Conservation (phyloP, 2,329 filamentous ascomycete genomes). For the Penicillium sp. region DNA sequence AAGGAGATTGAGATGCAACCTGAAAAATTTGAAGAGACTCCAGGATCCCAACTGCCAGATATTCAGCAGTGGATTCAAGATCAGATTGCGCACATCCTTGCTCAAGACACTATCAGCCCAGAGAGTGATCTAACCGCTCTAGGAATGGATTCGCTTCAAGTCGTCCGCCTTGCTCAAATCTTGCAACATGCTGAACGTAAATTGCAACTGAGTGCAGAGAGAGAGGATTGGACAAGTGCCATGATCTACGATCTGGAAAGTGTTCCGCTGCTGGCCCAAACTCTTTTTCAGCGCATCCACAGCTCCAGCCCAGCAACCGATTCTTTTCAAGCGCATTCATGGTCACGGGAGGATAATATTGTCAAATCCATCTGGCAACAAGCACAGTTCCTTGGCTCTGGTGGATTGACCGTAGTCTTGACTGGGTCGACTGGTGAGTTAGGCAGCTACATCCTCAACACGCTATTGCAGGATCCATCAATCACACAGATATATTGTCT, state of each 20-base stretch:
- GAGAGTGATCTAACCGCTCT: background rate
- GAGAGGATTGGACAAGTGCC: background rate
- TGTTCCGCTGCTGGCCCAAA: background rate
- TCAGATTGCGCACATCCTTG: background rate
- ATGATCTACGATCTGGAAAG: background rate
- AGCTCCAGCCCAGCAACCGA: background rate
- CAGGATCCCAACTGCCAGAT: background rate
- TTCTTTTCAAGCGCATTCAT: background rate
- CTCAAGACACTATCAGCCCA: background rate
- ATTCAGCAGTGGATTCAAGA: background rate
- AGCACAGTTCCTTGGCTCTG: background rate
- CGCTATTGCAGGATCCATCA: slow-evolving; percentile 4
- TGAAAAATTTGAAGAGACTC: background rate
- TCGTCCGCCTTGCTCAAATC: background rate
- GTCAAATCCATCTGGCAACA: background rate
- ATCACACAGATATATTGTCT: slow-evolving; percentile 19
- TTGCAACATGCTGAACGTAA: background rate
- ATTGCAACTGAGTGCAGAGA: no score
- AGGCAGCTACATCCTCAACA: slow-evolving; percentile 17
- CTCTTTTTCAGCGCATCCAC: background rate
- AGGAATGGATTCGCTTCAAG: background rate
- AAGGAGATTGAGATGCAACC: background rate
- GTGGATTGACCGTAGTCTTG: slow-evolving; percentile 6
- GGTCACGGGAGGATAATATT: background rate
- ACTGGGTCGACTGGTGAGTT: slow-evolving; percentile 21